A percentile compares a stretch with the other conserved stretches of the same genome.
Conservation (phyloP, 345 rosid species). For the Salix caprea region DNA sequence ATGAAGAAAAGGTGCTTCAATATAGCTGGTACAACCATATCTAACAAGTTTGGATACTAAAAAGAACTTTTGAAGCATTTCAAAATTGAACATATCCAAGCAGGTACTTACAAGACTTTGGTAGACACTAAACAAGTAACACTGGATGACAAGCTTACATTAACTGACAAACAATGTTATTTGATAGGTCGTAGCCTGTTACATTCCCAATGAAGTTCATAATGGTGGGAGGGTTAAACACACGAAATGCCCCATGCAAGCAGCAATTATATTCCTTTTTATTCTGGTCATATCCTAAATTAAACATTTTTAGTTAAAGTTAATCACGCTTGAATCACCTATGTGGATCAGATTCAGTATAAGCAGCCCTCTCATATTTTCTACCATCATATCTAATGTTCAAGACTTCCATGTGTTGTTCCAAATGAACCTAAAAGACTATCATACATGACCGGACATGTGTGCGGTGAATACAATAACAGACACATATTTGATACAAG, state of each 20-base stretch:
- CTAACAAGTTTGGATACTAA: no score
- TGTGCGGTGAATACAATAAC: neutral
- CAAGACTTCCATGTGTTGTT: neutral
- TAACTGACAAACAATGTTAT: no score
- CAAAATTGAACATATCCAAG: no score
- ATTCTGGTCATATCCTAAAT: no score
- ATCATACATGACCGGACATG: neutral
- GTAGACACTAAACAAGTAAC: no score
- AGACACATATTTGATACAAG: neutral
- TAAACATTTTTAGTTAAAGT: neutral
- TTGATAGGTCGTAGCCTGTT: no score
- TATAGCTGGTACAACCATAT: no score
- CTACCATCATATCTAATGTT: neutral
- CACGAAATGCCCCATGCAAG: neutral
- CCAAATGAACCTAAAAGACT: neutral
- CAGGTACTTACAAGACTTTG: no score
- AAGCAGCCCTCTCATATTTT: neutral
- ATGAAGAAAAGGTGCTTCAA: no score
- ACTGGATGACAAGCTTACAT: no score
- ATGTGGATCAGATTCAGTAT: neutral
- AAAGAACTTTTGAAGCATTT: no score
- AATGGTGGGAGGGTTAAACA: neutral
- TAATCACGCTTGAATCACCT: neutral
- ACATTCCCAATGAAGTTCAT: no score
- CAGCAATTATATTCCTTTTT: neutral